Conservation (phyloP, 2,329 filamentous ascomycete species). For the Emmonsiellopsis sp. region DNA sequence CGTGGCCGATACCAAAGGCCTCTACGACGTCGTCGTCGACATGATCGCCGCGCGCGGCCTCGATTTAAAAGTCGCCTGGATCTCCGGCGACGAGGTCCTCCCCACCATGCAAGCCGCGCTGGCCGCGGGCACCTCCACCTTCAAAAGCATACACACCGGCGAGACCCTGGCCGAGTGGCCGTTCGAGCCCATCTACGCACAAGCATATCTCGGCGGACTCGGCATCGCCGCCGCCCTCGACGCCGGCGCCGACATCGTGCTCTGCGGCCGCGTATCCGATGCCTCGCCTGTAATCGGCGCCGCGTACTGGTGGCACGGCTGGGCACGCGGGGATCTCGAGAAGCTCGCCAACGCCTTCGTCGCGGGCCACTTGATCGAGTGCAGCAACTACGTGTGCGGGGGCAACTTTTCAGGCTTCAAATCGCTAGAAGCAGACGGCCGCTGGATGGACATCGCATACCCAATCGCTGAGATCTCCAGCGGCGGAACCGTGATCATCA, state of each 20-base stretch:
- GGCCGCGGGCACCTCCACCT: constrained; percentile 24
- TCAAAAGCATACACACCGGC: constrained; percentile 34
- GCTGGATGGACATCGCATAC: constrained; percentile 39
- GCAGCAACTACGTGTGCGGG: constrained; percentile 35
- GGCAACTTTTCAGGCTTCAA: constrained; percentile 39
- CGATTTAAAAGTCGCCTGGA: constrained; percentile 40
- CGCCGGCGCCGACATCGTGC: constrained; percentile 36
- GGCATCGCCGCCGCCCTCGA: constrained; percentile 32
- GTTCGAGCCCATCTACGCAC: constrained; percentile 26
- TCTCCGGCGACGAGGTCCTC: constrained; percentile 40
- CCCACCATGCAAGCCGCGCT: constrained; percentile 23
- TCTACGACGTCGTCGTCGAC: constrained; percentile 30
- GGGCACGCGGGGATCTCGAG: constrained; percentile 29
- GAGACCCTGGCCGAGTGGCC: constrained; percentile 26
- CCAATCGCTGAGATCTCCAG: constrained; percentile 38
- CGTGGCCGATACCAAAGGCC: constrained; percentile 31
- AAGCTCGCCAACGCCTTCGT: constrained; percentile 33
- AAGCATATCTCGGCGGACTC: constrained; percentile 29
- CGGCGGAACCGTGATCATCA: constrained; percentile 34
- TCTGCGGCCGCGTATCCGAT: constrained; percentile 38
- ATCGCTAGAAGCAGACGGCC: constrained; percentile 22
- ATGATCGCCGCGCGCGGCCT: constrained; percentile 32
- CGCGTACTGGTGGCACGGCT: constrained; percentile 35
- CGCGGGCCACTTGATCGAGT: constrained; percentile 32
- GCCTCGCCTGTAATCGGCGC: constrained; percentile 36